Base-by-base conservation (phyloP, 805 yeast genomes). In the Cyberlindnera misumaiensis region DNA sequence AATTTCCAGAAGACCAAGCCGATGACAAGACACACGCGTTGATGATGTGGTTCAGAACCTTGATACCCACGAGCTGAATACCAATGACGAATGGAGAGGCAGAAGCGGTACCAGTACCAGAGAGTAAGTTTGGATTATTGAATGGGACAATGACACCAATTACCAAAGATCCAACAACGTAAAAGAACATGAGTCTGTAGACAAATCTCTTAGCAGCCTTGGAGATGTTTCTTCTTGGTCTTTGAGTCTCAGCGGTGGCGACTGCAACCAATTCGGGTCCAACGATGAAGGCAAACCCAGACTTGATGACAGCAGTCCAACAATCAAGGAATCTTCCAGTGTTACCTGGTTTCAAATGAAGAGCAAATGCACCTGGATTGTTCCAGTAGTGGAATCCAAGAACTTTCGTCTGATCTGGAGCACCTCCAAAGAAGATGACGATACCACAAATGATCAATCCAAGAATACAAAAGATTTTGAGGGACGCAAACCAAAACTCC, bases 81-180 rank as follows among this genome's bases (percentile, higher is more conserved):
- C 95, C 95, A 55, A 84, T 79, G 39, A 84, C 89, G 54, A 84
- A 85, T 20, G 95, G 95, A 17, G 93, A 82, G 10, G 75, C 64
- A 22, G 75, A 70, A 4, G 79, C 89, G 35, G 83, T 83, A 0
- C 82, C 73, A 20, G 73, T 67, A 32, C 74, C 72, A 11, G 49
- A 56, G 4, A 65, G 55, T 44, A 83, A 65, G 24, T 59, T 59
- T 3, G 76, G 70, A 45, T 81, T 83, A 48, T 77, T 71, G 51
- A 68, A 75, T 11, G 84, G 75, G 38, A 81, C 72, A 17, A 83
- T 68, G 47, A 80, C 71, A 33, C 89, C 88, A 46, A 82, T 81
- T 40, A 75, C 75, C 11, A 83, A 60, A 5, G 85, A 72, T 16
- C 88, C 86, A 13, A 75, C 66, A 38, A 79, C 63, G 55, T 75